Evolutionary conservation across 192 early-diverging fungal species (phyloP), one percentile per base, ranked within the genome.

Genomic region (Coemansia sp.): DNA sequence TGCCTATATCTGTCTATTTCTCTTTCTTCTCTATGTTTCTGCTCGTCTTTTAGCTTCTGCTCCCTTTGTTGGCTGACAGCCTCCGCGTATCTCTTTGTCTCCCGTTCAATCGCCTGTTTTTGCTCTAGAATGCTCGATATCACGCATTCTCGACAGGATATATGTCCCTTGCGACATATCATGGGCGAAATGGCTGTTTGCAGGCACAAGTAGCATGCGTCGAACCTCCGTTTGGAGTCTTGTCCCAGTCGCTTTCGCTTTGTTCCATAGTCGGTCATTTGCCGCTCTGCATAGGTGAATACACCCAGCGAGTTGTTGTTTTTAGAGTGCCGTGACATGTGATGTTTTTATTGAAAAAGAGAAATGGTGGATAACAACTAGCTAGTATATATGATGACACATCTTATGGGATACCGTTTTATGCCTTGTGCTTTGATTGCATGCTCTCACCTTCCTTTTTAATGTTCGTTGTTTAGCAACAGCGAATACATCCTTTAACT

Each of bases 101-200:
- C 79, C 14, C 72, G 51, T 31, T 62, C 53, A 17, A 92, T 89
- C 31, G 83, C 83, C 44, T 89, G 82, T 55, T 91, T 96, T 61
- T 97, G 94, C 10, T 86, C 74, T 7, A 95, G 62, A 23, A 96
- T 88, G 40, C 84, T 87, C 55, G 89, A 85, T 55, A 88, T 86
- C 31, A 88, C 86, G 62, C 94, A 97, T 53, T 96, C 94, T 37
- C 83, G 85, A 71, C 94, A 97, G 0, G 86, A 79, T n/a, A 95
- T 63, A 68, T 97, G 94, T 2, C 92, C 94, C 36, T 38, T 9
- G 1, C 47, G 2, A 21, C 66, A 69, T 3, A 58, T 18, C 56
- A 53, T 66, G 11, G 64, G 68, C 3, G 12, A 36, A n/a, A 62
- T 60, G 1, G 78, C 60, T 1, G 48, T 60, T 42, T 41, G 53